phyloP scores from a whole-genome alignment of 2,329 filamentous ascomycete genomes.

The Dendryphion nanum region DNA sequence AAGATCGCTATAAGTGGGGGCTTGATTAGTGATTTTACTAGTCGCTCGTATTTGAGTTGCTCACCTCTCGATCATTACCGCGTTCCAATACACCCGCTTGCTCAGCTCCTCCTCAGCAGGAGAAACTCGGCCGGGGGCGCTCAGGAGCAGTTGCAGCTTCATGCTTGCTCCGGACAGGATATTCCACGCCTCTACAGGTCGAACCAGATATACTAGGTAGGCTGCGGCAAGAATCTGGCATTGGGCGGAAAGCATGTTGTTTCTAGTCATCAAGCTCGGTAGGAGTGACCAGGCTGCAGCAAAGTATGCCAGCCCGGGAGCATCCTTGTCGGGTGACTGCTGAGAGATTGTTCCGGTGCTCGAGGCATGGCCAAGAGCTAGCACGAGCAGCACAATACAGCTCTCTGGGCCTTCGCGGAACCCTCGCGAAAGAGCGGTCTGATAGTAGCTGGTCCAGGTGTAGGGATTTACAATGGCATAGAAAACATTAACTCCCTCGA shows the following conservation, averaged over 20 bases:
- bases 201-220: conserved; percentile 79
- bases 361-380: conserved; percentile 75
- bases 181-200: conserved; percentile 81
- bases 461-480: conserved; percentile 84
- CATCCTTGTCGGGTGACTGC: conserved; percentile 65
- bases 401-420: conserved; percentile 79
- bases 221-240: conserved; percentile 79
- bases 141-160: conserved; percentile 76
- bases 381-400: conserved; percentile 75
- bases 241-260: conserved; percentile 74
- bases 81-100: conserved; percentile 82
- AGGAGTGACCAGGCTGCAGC: conserved; percentile 76
- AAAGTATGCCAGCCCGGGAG: conserved; percentile 76
- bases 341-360: conserved; percentile 73
- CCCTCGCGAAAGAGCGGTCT: conserved; percentile 69
- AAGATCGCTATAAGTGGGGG: conserved; percentile 52
- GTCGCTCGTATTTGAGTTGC: conserved; percentile 1
- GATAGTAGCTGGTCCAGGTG: conserved; percentile 74
- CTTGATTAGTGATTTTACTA: conserved; percentile 1
- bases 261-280: conserved; percentile 75
- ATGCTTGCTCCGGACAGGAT: conserved; percentile 76
- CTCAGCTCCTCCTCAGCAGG: conserved; percentile 69
- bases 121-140: conserved; percentile 69
- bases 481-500: conserved; percentile 79
- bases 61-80: conserved; percentile 69